Base-by-base conservation (phyloP, 2,329 filamentous ascomycete genomes). In the Colletotrichum sp. region DNA sequence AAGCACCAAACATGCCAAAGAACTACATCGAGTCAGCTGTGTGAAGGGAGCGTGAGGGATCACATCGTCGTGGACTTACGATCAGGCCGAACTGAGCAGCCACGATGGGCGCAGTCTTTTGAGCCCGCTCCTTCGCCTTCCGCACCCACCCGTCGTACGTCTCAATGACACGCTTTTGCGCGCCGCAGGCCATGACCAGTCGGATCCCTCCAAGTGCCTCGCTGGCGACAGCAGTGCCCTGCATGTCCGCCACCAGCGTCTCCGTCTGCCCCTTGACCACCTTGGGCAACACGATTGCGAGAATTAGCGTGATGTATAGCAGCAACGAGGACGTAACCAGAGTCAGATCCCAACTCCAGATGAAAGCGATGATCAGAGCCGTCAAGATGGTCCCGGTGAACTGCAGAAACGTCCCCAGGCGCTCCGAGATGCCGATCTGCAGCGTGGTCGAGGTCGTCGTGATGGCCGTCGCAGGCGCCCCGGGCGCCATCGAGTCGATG, bases 371-470 rank as follows among this genome's bases (percentile, higher is more conserved):
- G 7, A 86, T 83, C 18, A 89, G 83, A 28, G 89, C 87, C 0
- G 88, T 81, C 56, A 86, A 80, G 2, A 88, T 80, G 0, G 88
- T 83, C 6, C 86, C 83, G 8, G 86, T 77, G 10, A 84, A 86
- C 77, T 89, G 86, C 34, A 89, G 79, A 5, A 89, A 82, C 0
- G 82, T 84, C 0, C 85, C 85, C 4, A 91, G 81, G 28, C 88
- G 87, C 75, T 91, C 89, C 0, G 89, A 90, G 16, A 91, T 87
- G 16, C 89, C 89, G 16, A 89, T 82, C 68, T 91, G 89, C 15
- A 91, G 84, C 0, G 87, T 87, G 71, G 91, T 91, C 6, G 89
- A 87, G 0, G 88, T 87, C 0, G 87, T 85, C 0, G 89, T 91
- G 78, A 91, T 90, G 2, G 88, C 86, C 12, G 88, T 88, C 0